These are phyloP conservation scores for Tulasnella sp. DNA, from an alignment of 768 basidiomycete genomes.

Conservation along the genomic window DNA sequence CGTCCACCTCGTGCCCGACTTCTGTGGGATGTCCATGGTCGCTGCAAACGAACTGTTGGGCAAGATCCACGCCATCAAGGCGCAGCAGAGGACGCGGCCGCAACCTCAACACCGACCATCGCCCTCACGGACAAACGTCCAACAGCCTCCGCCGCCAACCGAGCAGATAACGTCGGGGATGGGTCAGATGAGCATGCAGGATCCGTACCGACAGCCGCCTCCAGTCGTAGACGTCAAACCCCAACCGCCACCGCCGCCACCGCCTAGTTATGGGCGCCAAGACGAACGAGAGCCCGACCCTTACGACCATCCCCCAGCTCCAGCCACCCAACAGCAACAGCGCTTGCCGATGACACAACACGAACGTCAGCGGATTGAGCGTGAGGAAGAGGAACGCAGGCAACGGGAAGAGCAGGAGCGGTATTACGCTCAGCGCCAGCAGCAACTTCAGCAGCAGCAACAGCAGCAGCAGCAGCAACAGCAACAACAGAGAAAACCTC, in stretches of 20 bases:
- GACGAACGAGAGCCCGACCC: neutral
- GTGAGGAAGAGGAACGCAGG: constrained; percentile 18
- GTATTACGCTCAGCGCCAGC: constrained; percentile 25
- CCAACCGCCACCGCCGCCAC: neutral
- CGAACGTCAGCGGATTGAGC: neutral
- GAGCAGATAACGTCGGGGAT: constrained; percentile 30
- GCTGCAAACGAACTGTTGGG: constrained; percentile 90
- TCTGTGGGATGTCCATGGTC: constrained; percentile 99
- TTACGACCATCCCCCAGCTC: neutral
- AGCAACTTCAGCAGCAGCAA: constrained; percentile 14
- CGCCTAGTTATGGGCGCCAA: constrained; percentile 9
- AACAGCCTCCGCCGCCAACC: constrained; percentile 28
- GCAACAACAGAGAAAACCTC: constrained; percentile 25
- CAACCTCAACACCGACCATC: constrained; percentile 15
- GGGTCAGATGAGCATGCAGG: constrained; percentile 31
- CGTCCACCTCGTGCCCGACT: constrained; percentile 96
- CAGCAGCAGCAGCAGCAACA: constrained; percentile 36
- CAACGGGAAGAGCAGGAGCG: constrained; percentile 19
- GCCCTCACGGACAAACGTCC: constrained; percentile 31
- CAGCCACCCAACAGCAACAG: constrained; percentile 15
- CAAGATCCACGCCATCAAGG: constrained; percentile 87
- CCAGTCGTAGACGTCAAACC: constrained; percentile 22
- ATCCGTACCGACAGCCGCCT: constrained; percentile 22
- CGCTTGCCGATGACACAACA: constrained; percentile 22
- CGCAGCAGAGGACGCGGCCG: constrained; percentile 35